These are phyloP conservation scores for Leishmania tropica DNA, from an alignment of 208 protist genomes.

Conservation along the genomic window DNA sequence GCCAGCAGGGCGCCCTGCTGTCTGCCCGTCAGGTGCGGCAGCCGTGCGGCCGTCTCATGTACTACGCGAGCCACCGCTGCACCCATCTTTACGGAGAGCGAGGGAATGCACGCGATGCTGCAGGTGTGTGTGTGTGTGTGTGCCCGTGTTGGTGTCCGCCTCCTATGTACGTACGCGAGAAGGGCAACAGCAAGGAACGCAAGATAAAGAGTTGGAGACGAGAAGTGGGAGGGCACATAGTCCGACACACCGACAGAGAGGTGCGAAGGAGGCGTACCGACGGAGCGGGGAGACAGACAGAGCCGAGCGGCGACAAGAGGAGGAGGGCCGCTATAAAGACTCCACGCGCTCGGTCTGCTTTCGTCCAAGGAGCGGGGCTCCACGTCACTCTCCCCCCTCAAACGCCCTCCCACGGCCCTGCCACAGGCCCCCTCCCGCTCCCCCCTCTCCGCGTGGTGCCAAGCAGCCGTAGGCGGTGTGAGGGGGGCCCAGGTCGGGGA, in stretches of 20 bases:
- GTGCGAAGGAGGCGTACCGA: not conserved
- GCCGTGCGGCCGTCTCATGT: not conserved
- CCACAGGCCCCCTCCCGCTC: too few relatives aligned
- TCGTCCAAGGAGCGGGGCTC: too few relatives aligned
- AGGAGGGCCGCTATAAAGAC: not conserved
- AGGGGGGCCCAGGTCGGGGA: too few relatives aligned
- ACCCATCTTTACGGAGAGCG: not conserved
- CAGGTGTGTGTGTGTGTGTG: not conserved
- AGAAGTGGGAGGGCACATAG: not conserved
- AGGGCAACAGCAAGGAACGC: not conserved
- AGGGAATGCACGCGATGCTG: not conserved
- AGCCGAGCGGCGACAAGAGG: not conserved
- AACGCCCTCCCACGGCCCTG: too few relatives aligned
- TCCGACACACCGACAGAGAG: not conserved
- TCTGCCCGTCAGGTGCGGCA: constrained; percentile 7
- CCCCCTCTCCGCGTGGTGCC: too few relatives aligned
- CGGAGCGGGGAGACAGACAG: not conserved
- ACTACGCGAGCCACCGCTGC: not conserved
- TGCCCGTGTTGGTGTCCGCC: not conserved
- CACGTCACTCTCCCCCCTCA: too few relatives aligned
- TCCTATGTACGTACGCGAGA: not conserved
- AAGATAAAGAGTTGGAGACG: not conserved
- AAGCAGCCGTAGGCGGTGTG: too few relatives aligned
- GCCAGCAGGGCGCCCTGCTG: constrained; percentile 23
- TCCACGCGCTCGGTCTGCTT: too few relatives aligned